phyloP scores from a whole-genome alignment of 1,284 basidiomycete genomes.

The Flammula alnicola region DNA sequence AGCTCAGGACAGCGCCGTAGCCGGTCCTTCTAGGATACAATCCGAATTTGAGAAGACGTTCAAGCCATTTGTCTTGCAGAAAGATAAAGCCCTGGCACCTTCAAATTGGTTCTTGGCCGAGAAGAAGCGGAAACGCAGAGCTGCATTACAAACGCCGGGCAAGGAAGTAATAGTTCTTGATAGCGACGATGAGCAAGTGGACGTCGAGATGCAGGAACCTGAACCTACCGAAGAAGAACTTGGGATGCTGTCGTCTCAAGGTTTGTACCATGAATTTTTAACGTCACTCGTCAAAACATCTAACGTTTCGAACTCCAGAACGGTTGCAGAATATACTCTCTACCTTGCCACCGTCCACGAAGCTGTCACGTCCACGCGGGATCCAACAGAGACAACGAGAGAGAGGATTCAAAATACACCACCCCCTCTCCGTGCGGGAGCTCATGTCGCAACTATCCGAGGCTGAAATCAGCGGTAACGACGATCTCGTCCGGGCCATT shows the following conservation, averaged over 20 bases:
- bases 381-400: slow-evolving; percentile 15
- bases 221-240: slow-evolving; percentile 29
- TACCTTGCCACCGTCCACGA: slow-evolving; percentile 36
- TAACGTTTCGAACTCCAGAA: slow-evolving; percentile 34
- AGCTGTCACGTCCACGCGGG: slow-evolving; percentile 24
- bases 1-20: slow-evolving; percentile 29
- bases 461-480: slow-evolving; percentile 76
- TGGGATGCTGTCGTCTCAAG: slow-evolving; percentile 37
- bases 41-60: slow-evolving; percentile 78
- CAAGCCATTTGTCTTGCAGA: slow-evolving; percentile 78
- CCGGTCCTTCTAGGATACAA: slow-evolving; percentile 44
- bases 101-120: slow-evolving; percentile 64
- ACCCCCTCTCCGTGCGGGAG: slow-evolving; percentile 50
- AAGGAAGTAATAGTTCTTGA: slow-evolving; percentile 61
- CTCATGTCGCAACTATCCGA: slow-evolving; percentile 70
- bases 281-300: not conserved
- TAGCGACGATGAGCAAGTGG: slow-evolving; percentile 42
- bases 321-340: slow-evolving; percentile 46
- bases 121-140: slow-evolving; percentile 33
- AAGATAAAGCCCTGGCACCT: slow-evolving; percentile 71
- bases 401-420: slow-evolving; percentile 36
- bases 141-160: slow-evolving; percentile 25
- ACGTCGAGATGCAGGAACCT: slow-evolving; percentile 32
- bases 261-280: slow-evolving; percentile 34
- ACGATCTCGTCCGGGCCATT: slow-evolving; percentile 59